phyloP scores from a whole-genome alignment of 1,284 basidiomycete species.

The Ustilago trichophora region DNA sequence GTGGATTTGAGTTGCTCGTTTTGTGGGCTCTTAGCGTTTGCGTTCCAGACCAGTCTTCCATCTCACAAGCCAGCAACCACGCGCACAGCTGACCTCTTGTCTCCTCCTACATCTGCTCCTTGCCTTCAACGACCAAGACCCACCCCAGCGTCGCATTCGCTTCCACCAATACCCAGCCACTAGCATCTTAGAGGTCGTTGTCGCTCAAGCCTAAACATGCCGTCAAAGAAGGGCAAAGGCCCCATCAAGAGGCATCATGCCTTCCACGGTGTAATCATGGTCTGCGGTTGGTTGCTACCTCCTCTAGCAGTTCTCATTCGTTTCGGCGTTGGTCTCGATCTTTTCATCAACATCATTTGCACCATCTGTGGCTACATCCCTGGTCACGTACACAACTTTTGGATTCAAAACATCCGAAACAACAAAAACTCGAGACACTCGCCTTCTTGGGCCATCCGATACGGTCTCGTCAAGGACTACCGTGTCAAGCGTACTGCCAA shows the following conservation, averaged over 20 bases:
- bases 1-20: too few relatives aligned
- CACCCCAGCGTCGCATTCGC: too few relatives aligned
- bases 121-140: too few relatives aligned
- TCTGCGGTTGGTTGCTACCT: slow-evolving; percentile 49
- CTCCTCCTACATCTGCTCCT: too few relatives aligned
- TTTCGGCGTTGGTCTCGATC: slow-evolving; percentile 91
- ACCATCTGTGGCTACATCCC: slow-evolving; percentile 78
- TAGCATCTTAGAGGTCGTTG: too few relatives aligned
- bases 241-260: slow-evolving; percentile 74
- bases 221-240: slow-evolving; percentile 20
- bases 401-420: slow-evolving; percentile 90
- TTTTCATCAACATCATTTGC: slow-evolving; percentile 88
- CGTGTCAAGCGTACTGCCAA: slow-evolving; percentile 44
- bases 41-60: slow-evolving; percentile 1
- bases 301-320: slow-evolving; percentile 82
- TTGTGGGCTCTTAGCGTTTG: too few relatives aligned
- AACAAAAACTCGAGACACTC: slow-evolving; percentile 90
- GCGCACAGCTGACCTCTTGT: too few relatives aligned
- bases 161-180: too few relatives aligned
- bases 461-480: slow-evolving; percentile 54
- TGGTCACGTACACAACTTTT: slow-evolving; percentile 83
- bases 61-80: too few relatives aligned
- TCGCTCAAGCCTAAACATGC: slow-evolving; percentile 7
- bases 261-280: slow-evolving; percentile 77
- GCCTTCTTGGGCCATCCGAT: slow-evolving; percentile 85